Base-by-base conservation (phyloP, 352 stramenopile genomes). In the Phytopythium chamaehyphon region DNA sequence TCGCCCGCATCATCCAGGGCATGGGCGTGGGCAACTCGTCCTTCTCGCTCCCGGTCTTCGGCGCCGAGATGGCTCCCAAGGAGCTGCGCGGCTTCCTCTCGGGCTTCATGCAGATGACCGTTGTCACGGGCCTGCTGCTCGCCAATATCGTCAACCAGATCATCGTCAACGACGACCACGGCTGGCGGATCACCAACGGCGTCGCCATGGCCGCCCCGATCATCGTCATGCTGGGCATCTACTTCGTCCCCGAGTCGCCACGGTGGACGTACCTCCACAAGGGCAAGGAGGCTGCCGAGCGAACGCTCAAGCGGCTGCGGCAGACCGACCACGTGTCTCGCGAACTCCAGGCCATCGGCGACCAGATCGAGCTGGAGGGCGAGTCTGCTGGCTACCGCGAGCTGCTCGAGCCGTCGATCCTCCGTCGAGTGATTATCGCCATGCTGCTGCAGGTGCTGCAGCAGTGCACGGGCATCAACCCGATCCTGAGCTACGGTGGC, bases 191-290 rank as follows among this genome's bases (percentile, higher is more conserved):
- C 59, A 72, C 59, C 6, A 61, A 65, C 40, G 59, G 40, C 40
- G 48, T 68, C 12, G 51, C 55, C 22, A 64, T 76, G 44, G 44
- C 44, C 3, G 47, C 61, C 15, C 61, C 64, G 2, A 39, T 72
- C 22, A 59, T 73, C 43, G 70, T 78, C 26, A 61, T 76, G 47
- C 35, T 60, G 31, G 64, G 62, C 19, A 68, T 78, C 42, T 69
- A 62, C 40, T 67, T 58, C 21, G 62, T 78, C 21, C 69, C 69
- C 14, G 69, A 78, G 55, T 64, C 47, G 7, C 69, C 69, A 33
- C 60, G 67, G 1, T 76, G 55, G 55, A 63, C 59, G 15, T 72
- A 69, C 50, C 51, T 60, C 14, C 33, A 65, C 15, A 50, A 55
- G 18, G 56, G 64, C 38, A 52, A 55, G 21, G 57, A 65, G 14